Evolutionary conservation across 73 alveolate species (phyloP).

Genomic region (Blepharisma stoltei): DNA sequence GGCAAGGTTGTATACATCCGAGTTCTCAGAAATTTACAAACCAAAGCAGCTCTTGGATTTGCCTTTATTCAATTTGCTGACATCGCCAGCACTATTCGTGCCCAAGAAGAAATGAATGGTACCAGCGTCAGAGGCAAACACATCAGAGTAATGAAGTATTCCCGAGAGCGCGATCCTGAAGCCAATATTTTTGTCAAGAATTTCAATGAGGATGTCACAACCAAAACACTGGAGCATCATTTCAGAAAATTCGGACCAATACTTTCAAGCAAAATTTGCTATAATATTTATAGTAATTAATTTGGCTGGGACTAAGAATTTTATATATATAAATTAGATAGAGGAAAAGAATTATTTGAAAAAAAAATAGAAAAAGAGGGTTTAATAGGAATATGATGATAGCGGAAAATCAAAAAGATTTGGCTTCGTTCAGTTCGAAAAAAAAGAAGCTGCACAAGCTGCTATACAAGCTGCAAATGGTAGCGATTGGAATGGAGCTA

Average conservation of each 20-base stretch:
- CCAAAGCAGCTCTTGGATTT: background rate
- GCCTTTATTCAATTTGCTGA: constrained; percentile 2
- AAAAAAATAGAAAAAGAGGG: too few relatives aligned
- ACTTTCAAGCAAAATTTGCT: background rate
- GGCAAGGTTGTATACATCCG: too few relatives aligned
- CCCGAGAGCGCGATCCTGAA: constrained; percentile 19
- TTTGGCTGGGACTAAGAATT: too few relatives aligned
- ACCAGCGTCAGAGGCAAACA: background rate
- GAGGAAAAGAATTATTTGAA: too few relatives aligned
- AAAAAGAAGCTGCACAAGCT: constrained; percentile 14
- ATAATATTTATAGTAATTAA: background rate
- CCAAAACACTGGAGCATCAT: background rate
- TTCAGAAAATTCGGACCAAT: background rate
- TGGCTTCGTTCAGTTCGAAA: background rate
- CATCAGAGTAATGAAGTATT: background rate
- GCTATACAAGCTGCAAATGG: background rate
- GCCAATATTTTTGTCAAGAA: constrained; percentile 9
- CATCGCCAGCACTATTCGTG: background rate
- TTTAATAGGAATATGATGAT: too few relatives aligned
- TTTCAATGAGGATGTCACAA: background rate
- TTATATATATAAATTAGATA: too few relatives aligned
- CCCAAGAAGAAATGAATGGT: constrained; percentile 6
- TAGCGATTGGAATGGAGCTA: background rate
- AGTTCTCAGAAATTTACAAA: too few relatives aligned
- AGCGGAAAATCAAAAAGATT: background rate